Base-by-base conservation (phyloP, 2,329 filamentous ascomycete species). In the Trichoderma koningiopsis region DNA sequence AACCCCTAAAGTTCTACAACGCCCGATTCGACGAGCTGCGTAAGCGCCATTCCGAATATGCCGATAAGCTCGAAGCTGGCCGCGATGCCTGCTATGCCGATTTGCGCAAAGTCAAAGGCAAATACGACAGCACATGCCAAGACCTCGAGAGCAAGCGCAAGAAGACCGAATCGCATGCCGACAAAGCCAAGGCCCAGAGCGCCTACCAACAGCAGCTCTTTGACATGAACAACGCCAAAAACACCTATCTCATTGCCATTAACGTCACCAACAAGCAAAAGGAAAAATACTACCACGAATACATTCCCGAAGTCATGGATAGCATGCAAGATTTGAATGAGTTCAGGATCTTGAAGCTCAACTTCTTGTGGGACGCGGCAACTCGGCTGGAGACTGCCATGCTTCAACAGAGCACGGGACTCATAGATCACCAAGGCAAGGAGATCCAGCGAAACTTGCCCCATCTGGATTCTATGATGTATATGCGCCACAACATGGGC, bases 211-310 rank as follows among this genome's bases (percentile, higher is more conserved):
- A 97, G 78, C 95, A 98, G 80, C 86, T 96, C 70, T 83, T 90
- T 70, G 96, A 99, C 74, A 98, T 98, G 96, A 92, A 96, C 81
- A 99, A 99, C 78, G 87, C 91, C 79, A 99, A 99, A 85, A 99
- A 99, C 79, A 94, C 92, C n/a, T 99, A 99, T 77, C 83, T 99
- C 71, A 97, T 99, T 76, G 88, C 89, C 71, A 97, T 99, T 82
- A 97, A 97, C 77, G 93, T 98, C 70, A 96, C 94, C 40, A 99
- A 99, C 81, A 97, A 96, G 83, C 91, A 97, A 77, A 99, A 98
- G 83, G 94, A 97, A 78, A 93, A 91, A 77, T 98, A 98, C 83
- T 99, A 97, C 77, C 91, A 98, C 78, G 94, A 97, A 79, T 98
- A 98, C 79, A 87, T 99, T 24, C 96, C 96, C 10, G 96, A 98